phyloP scores from a whole-genome alignment of 352 stramenopile species.

The Hyaloperonospora brassicae region DNA sequence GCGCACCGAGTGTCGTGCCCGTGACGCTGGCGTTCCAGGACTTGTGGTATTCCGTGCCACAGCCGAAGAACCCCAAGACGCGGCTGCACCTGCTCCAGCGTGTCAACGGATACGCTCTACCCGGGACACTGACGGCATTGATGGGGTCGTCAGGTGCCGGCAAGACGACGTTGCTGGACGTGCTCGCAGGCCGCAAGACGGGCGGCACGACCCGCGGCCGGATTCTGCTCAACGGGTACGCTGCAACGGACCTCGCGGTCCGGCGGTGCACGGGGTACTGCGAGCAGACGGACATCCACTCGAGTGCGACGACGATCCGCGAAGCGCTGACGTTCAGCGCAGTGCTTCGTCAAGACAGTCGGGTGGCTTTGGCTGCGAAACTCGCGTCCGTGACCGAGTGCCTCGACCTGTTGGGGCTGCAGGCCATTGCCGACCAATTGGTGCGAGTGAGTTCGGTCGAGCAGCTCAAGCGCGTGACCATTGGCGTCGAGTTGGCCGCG shows the following conservation, averaged over 20 bases:
- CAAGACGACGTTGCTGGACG: slow-evolving; percentile 4
- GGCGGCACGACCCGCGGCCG: background rate
- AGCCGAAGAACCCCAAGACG: background rate
- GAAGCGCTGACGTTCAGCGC: slow-evolving; percentile 83
- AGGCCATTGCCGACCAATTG: slow-evolving; percentile 24
- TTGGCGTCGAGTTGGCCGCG: slow-evolving; percentile 82
- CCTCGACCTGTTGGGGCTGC: slow-evolving; percentile 28
- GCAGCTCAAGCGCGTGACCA: slow-evolving; percentile 42
- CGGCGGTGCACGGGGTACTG: slow-evolving; percentile 20
- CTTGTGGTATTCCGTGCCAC: background rate
- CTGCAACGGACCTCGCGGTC: background rate
- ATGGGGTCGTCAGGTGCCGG: slow-evolving; percentile 3
- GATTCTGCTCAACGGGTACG: slow-evolving; percentile 1
- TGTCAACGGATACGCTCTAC: background rate
- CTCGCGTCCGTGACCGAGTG: slow-evolving; percentile 26
- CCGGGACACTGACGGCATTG: background rate
- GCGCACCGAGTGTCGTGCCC: background rate
- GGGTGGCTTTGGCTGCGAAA: slow-evolving; percentile 8
- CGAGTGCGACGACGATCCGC: slow-evolving; percentile 21
- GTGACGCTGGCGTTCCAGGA: slow-evolving; percentile 2
- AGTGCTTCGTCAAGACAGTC: slow-evolving; percentile 37
- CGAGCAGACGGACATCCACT: slow-evolving; percentile 32
- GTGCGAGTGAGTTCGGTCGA: slow-evolving; percentile 28
- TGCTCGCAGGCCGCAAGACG: slow-evolving; percentile 1
- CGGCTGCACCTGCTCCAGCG: background rate